A percentile compares a stretch with the other conserved stretches of the same genome.
Evolutionary conservation across 768 basidiomycete genomes (phyloP).

Genomic region (Hortiboletus campestris): DNA sequence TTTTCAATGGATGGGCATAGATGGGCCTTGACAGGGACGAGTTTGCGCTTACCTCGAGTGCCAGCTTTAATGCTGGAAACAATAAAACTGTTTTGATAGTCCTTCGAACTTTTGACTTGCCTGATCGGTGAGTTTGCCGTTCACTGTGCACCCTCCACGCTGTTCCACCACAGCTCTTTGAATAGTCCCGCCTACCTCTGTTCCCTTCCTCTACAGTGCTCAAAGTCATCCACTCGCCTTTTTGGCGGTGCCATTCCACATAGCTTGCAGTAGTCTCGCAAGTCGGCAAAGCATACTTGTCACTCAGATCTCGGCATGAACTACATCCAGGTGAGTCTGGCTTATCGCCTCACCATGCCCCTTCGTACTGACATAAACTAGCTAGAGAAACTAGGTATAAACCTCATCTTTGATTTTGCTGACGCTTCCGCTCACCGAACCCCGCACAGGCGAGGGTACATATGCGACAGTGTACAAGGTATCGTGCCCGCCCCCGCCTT

Average conservation of each 20-base stretch:
- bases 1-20: background rate
- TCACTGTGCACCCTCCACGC: background rate
- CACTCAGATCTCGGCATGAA: conserved; percentile 39
- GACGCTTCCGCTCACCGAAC: conserved; percentile 5
- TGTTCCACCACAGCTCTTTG: background rate
- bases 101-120: conserved; percentile 1
- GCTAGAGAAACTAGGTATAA: conserved; percentile 83
- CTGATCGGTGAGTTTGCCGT: conserved; percentile 15
- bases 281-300: background rate
- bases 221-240: background rate
- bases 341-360: background rate
- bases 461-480: conserved; percentile 99
- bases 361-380: conserved; percentile 30
- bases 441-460: conserved; percentile 73
- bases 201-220: background rate
- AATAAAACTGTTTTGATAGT: background rate
- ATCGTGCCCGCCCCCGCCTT: conserved; percentile 6
- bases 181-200: background rate
- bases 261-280: conserved; percentile 3
- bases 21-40: background rate
- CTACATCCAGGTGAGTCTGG: conserved; percentile 51
- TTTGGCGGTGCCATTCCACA: conserved; percentile 1
- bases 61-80: background rate
- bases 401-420: background rate
- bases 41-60: background rate